A percentile compares a stretch with the other conserved stretches of the same genome.
These are phyloP conservation scores for Neoboletus magnificus DNA, from an alignment of 768 basidiomycete species.

Conservation along the genomic window DNA sequence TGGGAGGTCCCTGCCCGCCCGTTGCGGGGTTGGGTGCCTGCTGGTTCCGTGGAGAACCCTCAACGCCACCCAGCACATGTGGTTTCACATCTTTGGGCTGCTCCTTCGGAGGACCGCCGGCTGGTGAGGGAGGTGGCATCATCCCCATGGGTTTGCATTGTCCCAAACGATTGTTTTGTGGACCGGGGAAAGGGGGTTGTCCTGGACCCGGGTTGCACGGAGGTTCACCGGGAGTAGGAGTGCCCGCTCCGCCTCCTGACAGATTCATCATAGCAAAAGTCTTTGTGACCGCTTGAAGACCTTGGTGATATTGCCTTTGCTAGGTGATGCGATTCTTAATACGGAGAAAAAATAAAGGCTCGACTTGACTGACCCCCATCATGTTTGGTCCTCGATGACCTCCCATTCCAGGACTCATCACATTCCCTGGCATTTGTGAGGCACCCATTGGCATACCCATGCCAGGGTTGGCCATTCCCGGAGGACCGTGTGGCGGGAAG, in stretches of 20 bases:
- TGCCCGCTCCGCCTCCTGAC: conserved; percentile 37
- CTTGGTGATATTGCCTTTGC: conserved; percentile 36
- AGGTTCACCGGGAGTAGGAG: conserved; percentile 45
- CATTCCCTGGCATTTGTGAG: conserved; percentile 28
- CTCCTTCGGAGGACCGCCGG: conserved; percentile 30
- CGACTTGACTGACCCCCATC: conserved; percentile 25
- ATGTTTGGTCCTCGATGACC: conserved; percentile 26
- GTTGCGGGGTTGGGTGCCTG: conserved; percentile 28
- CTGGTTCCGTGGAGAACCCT: conserved; percentile 45
- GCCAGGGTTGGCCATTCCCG: conserved; percentile 29
- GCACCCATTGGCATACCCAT: conserved; percentile 34
- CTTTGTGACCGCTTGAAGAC: conserved; percentile 37
- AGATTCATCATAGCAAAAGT: conserved; percentile 29
- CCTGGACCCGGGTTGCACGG: conserved; percentile 37
- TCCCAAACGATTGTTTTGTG: conserved; percentile 30
- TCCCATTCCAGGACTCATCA: conserved; percentile 40
- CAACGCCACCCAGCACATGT: conserved; percentile 27
- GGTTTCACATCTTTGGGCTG: conserved; percentile 32
- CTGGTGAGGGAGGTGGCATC: conserved; percentile 54
- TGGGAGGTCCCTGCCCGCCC: conserved; percentile 22
- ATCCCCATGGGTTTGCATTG: conserved; percentile 41
- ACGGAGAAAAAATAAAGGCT: not conserved
- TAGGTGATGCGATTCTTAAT: conserved; percentile 2
- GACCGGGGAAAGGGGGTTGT: conserved; percentile 33
- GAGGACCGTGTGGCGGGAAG: conserved; percentile 31